Base-by-base conservation (phyloP, 225 moss, liverwort and hornwort genomes). In the Bryoerythrophyllum caledonicum region DNA sequence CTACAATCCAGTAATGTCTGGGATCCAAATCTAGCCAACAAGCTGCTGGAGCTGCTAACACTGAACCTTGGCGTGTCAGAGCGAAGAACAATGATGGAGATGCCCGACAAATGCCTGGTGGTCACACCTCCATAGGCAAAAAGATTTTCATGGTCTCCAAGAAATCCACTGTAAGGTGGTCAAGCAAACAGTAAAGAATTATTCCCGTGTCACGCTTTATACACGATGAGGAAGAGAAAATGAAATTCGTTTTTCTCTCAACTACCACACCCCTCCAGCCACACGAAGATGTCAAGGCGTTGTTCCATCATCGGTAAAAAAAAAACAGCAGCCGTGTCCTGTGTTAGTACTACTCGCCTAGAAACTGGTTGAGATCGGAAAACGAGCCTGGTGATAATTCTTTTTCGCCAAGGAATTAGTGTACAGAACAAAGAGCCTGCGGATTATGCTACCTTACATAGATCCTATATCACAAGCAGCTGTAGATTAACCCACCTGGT, bases 91-190 rank as follows among this genome's bases (percentile, higher is more conserved):
- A 41, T 57, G 57, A 62, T 73, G 38, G 23, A 57, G 8, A 37
- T 27, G 16, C 64, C 64, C 52, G 58, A 51, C 65, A 74, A 55
- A 25, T 52, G 69, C 74, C 63, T 63, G 28, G 62, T 63, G 28
- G 62, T 56, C 68, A 62, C 56, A 73, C 56, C 23, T 63, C 37
- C 28, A 28, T 68, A 63, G 63, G 30, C 58, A 28, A 24, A 51
- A 40, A 69, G 78, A 64, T 64, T 57, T 68, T 67, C 67, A 46
- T 44, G 35, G 54, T 55, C 67, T 67, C 43, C 73, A 27, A 35
- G 68, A 59, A 24, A 64, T 37, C 30, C 30, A 14, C n/a, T 21
- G 71, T n/a, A 28, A 60, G 44, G 4, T 58, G 72, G 15, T 72
- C 14, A 59, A 27, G 30, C 30, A 30, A 48, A 6, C 15, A 16